phyloP scores from a whole-genome alignment of 2,329 filamentous ascomycete genomes.

The Chrysosporium queenslandicum region DNA sequence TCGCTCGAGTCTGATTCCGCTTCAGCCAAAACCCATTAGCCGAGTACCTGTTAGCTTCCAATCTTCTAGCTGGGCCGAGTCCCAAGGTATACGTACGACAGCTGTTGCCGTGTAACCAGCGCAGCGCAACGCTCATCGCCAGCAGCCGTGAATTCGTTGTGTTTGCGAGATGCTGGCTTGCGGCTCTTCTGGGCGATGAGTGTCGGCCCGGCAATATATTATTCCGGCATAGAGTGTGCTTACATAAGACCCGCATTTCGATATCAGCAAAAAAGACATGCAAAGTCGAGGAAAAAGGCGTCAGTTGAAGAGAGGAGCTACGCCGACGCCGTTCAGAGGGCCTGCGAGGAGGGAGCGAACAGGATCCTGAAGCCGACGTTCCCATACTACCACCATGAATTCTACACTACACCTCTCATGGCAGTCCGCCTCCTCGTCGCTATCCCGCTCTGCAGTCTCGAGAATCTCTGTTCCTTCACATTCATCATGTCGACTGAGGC shows the following conservation, averaged over 20 bases:
- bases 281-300: neutral
- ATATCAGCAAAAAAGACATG: neutral
- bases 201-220: neutral
- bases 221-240: neutral
- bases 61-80: too few relatives aligned
- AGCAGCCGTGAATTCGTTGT: too few relatives aligned
- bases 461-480: constrained; percentile 11
- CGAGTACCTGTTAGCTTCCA: too few relatives aligned
- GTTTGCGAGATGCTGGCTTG: too few relatives aligned
- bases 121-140: too few relatives aligned
- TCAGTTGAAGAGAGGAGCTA: neutral
- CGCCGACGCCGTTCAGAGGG: neutral
- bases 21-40: too few relatives aligned
- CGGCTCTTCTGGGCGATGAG: too few relatives aligned
- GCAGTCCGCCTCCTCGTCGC: constrained; percentile 20
- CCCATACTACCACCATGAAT: constrained; percentile 25
- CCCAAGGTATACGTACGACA: too few relatives aligned
- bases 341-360: neutral
- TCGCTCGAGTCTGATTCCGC: too few relatives aligned
- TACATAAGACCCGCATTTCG: constrained; percentile 1
- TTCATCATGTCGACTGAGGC: constrained; percentile 24
- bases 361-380: neutral
- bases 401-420: constrained; percentile 23
- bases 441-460: constrained; percentile 15
- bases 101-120: too few relatives aligned